phyloP scores from a whole-genome alignment of 305 asterid genomes.

The Salvia sclarea region DNA sequence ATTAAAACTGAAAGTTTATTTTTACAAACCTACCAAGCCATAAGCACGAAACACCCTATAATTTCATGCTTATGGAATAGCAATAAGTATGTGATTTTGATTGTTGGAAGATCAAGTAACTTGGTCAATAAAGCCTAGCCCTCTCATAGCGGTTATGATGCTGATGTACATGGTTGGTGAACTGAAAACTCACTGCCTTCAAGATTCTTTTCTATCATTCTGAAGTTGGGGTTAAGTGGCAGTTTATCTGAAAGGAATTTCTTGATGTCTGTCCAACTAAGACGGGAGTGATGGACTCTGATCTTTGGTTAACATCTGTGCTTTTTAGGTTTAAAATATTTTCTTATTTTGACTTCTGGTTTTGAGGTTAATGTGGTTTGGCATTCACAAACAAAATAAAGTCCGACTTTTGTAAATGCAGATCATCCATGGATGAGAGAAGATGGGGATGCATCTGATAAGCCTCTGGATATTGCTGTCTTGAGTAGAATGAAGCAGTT shows the following conservation, averaged over 20 bases:
- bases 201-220: neutral
- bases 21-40: neutral
- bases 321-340: neutral
- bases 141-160: neutral
- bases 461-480: constrained; percentile 92
- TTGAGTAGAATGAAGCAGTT: constrained; percentile 94
- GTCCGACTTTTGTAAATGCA: constrained; percentile 32
- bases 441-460: constrained; percentile 95
- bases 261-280: neutral
- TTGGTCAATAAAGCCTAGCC: neutral
- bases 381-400: neutral
- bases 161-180: neutral
- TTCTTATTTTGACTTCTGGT: neutral
- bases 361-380: neutral
- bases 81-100: neutral
- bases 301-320: neutral
- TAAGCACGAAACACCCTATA: neutral
- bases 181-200: neutral
- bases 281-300: neutral
- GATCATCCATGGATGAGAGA: constrained; percentile 99
- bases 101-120: constrained; percentile 1
- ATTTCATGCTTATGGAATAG: neutral
- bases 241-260: neutral
- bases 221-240: neutral
- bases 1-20: neutral